Evolutionary conservation across 2,329 filamentous ascomycete genomes (phyloP).

Genomic region (Nothophoma quercina): DNA sequence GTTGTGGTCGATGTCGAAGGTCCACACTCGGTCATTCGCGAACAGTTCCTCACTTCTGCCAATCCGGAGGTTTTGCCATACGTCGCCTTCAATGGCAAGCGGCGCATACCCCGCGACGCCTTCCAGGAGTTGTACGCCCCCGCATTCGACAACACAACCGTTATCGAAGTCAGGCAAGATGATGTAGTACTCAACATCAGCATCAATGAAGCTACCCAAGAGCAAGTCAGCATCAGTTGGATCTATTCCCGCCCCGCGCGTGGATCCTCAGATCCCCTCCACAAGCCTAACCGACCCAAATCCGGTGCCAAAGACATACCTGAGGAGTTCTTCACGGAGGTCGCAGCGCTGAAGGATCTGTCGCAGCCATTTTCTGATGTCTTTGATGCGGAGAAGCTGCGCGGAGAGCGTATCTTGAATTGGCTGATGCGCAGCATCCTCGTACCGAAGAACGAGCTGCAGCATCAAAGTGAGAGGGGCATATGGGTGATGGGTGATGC

Average conservation of each 20-base stretch:
- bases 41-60: conserved; percentile 30
- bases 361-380: conserved; percentile 41
- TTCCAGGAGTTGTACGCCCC: conserved; percentile 26
- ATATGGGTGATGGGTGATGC: conserved; percentile 48
- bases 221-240: conserved; percentile 48
- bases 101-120: conserved; percentile 29
- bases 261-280: conserved; percentile 39
- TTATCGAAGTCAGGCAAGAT: conserved; percentile 32
- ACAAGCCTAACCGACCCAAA: conserved; percentile 43
- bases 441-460: conserved; percentile 27
- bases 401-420: conserved; percentile 47
- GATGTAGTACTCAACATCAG: conserved; percentile 41
- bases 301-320: conserved; percentile 46
- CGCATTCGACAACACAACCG: conserved; percentile 23
- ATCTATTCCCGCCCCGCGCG: conserved; percentile 49
- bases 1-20: conserved; percentile 51
- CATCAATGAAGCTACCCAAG: conserved; percentile 32
- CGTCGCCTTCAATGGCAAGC: conserved; percentile 44
- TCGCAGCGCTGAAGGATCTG: conserved; percentile 35
- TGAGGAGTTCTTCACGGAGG: conserved; percentile 46
- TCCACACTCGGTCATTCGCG: conserved; percentile 46
- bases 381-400: conserved; percentile 43
- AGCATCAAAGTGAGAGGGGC: conserved; percentile 16
- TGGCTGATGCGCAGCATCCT: conserved; percentile 53
- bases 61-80: conserved; percentile 46